Conservation (phyloP, 257 asterid genomes). For the Capsicum baccatum region DNA sequence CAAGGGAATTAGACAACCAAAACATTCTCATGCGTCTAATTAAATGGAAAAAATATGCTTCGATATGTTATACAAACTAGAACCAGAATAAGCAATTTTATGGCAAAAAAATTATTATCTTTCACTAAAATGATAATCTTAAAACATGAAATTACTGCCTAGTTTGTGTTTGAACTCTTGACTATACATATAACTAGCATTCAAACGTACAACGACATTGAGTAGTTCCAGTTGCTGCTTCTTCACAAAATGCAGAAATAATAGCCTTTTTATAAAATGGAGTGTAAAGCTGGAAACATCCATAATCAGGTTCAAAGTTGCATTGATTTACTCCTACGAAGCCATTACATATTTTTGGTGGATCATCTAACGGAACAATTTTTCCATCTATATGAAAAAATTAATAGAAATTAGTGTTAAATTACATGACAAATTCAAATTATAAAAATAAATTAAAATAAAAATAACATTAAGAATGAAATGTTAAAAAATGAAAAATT, state of each 20-base stretch:
- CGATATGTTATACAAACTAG: not conserved
- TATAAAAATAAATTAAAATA: not conserved
- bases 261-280: not conserved
- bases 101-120: not conserved
- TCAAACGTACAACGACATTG: slow-evolving; percentile 27
- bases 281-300: slow-evolving; percentile 16
- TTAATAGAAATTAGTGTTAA: not conserved
- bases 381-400: not conserved
- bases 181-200: slow-evolving; percentile 1
- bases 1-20: not conserved
- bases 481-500: not conserved
- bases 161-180: not conserved
- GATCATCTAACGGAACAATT: not conserved
- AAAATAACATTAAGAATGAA: not conserved
- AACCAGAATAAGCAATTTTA: not conserved
- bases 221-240: slow-evolving; percentile 12
- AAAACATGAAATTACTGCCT: not conserved
- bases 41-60: too few relatives aligned
- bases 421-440: not conserved
- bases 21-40: too few relatives aligned
- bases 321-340: slow-evolving; percentile 23
- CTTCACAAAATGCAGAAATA: slow-evolving; percentile 13
- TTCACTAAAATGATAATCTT: not conserved
- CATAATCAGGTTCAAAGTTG: slow-evolving; percentile 27
- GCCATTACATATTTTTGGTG: not conserved